These are phyloP conservation scores for Syzygium aromaticum DNA, from an alignment of 345 rosid species.

Conservation along the genomic window DNA sequence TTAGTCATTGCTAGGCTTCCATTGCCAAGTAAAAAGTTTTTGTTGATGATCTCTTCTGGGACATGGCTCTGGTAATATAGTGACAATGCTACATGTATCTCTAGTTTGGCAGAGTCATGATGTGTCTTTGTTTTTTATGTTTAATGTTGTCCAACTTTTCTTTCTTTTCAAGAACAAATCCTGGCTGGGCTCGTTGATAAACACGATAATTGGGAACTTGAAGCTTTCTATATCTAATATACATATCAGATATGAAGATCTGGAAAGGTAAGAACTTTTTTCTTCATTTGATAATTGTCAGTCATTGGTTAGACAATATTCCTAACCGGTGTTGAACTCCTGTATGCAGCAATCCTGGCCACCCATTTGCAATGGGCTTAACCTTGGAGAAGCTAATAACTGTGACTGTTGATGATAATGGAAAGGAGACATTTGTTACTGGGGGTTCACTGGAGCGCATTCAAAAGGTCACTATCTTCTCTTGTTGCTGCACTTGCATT, in stretches of 20 bases:
- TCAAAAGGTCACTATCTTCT: slow-evolving; percentile 55
- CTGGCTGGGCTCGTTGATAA: slow-evolving; percentile 92
- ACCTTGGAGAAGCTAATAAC: slow-evolving; percentile 90
- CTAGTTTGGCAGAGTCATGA: background rate
- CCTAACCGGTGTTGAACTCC: background rate
- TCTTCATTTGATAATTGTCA: background rate
- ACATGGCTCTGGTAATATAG: background rate
- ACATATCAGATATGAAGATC: slow-evolving; percentile 96
- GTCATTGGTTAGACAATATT: background rate
- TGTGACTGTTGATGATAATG: slow-evolving; percentile 82
- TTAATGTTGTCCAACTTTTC: background rate
- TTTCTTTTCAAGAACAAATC: slow-evolving; percentile 71
- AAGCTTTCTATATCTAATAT: slow-evolving; percentile 96
- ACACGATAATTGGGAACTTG: slow-evolving; percentile 89
- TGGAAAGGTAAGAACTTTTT: slow-evolving; percentile 57
- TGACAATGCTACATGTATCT: background rate
- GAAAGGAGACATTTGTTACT: slow-evolving; percentile 83
- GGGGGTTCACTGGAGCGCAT: slow-evolving; percentile 68
- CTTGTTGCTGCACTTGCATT: background rate
- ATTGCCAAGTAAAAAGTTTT: background rate
- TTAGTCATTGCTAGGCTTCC: background rate
- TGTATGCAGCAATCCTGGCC: slow-evolving; percentile 73
- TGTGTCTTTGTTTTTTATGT: background rate
- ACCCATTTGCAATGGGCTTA: slow-evolving; percentile 83
- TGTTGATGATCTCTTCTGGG: background rate